These are phyloP conservation scores for Saksenaea oblongispora DNA, from an alignment of 371 early-diverging fungal genomes.

Conservation along the genomic window DNA sequence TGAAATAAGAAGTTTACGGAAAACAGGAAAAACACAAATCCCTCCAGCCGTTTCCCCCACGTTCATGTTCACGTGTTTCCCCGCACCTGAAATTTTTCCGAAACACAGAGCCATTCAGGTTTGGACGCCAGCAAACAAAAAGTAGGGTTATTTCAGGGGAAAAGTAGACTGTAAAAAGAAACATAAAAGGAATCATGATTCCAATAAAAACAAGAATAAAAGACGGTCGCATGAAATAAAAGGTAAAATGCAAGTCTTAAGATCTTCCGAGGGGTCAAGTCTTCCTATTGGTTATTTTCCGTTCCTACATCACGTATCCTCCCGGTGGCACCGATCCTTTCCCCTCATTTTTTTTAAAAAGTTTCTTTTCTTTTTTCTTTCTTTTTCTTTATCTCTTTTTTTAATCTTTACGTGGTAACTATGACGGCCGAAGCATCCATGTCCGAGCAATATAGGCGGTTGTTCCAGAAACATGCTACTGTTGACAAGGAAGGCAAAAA, in stretches of 20 bases:
- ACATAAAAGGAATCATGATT: not conserved
- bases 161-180: not conserved
- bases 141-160: not conserved
- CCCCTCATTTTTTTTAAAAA: not conserved
- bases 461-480: constrained; percentile 69
- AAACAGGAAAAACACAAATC: too few relatives aligned
- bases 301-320: constrained; percentile 6
- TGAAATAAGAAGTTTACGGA: too few relatives aligned
- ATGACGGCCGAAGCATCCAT: constrained; percentile 10
- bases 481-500: constrained; percentile 57
- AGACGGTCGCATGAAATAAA: not conserved
- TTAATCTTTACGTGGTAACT: constrained; percentile 8
- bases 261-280: not conserved
- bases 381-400: not conserved
- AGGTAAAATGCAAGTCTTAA: not conserved
- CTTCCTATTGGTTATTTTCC: not conserved
- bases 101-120: constrained; percentile 1
- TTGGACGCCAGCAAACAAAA: not conserved
- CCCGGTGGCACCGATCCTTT: constrained; percentile 5
- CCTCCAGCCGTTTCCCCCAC: not conserved
- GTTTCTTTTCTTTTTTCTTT: not conserved
- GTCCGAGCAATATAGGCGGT: constrained; percentile 51
- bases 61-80: not conserved
- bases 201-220: not conserved
- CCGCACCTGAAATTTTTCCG: not conserved